These are phyloP conservation scores for Klebsormidium nitens DNA, from an alignment of 139 green algal genomes.

Conservation along the genomic window DNA sequence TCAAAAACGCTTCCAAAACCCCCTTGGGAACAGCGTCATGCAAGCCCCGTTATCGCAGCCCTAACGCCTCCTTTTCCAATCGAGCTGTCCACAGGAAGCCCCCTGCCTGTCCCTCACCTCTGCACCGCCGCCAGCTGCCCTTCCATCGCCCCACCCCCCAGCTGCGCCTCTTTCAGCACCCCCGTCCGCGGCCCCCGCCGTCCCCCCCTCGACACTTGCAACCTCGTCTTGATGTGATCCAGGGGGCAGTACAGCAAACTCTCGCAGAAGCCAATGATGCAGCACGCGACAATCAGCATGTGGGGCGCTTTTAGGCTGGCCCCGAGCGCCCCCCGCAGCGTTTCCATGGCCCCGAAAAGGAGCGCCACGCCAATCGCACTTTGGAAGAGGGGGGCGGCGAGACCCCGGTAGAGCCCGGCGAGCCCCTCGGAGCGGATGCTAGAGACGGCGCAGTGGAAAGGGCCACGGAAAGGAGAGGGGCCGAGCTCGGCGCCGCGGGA, in stretches of 20 bases:
- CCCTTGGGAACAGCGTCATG: too few species aligned
- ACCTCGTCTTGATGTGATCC: constrained; percentile 24
- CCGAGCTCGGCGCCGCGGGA: not conserved
- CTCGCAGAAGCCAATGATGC: constrained; percentile 23
- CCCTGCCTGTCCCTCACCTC: too few species aligned
- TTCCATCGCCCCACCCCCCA: too few species aligned
- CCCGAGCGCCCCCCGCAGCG: constrained; percentile 10
- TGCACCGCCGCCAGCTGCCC: too few species aligned
- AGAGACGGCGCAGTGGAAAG: constrained; percentile 13
- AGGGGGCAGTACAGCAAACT: constrained; percentile 30
- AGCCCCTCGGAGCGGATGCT: constrained; percentile 20
- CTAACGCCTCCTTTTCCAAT: too few species aligned
- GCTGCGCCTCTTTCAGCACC: too few species aligned
- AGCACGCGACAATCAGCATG: constrained; percentile 12
- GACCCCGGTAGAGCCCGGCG: constrained; percentile 19
- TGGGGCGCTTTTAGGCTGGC: constrained; percentile 6
- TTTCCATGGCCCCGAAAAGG: constrained; percentile 30
- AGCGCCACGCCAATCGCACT: constrained; percentile 21
- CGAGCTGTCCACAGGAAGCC: too few species aligned
- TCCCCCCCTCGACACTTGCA: constrained; percentile 15
- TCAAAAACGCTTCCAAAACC: too few species aligned
- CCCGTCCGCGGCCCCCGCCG: too few species aligned
- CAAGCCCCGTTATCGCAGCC: too few species aligned
- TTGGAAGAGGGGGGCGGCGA: constrained; percentile 20
- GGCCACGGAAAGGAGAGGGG: not conserved